phyloP scores from a whole-genome alignment of 208 protist genomes.

The Tritrichomonas musculus region DNA sequence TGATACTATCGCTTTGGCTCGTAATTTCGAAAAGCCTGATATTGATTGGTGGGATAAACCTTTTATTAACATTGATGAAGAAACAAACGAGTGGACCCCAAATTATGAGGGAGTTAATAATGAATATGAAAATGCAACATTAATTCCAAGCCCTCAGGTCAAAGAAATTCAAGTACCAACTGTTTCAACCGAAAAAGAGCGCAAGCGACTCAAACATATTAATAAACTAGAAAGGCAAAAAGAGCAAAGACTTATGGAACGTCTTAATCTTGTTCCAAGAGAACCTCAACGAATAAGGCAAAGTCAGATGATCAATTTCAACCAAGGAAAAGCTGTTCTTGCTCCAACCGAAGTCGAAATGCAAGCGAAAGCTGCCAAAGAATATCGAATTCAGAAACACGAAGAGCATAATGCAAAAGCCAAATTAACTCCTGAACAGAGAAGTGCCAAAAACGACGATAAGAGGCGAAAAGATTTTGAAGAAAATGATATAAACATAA shows the following conservation, averaged over 20 bases:
- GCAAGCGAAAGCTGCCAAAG: not conserved
- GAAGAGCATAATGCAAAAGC: not conserved
- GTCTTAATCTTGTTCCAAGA: not conserved
- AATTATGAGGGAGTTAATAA: not conserved
- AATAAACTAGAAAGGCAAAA: not conserved
- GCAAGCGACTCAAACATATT: not conserved
- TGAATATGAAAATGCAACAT: not conserved
- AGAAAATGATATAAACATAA: not conserved
- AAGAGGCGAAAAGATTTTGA: not conserved
- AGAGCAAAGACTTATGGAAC: not conserved
- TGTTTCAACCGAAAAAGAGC: not conserved
- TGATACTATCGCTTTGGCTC: not conserved
- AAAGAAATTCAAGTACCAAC: not conserved
- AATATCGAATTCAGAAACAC: not conserved
- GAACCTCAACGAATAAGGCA: not conserved
- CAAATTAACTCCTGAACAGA: not conserved
- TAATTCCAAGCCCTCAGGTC: not conserved
- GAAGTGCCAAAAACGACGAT: not conserved
- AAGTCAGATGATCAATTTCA: not conserved
- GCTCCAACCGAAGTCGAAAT: not conserved
- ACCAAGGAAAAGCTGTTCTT: not conserved
- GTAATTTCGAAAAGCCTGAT: not conserved
- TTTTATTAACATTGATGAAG: not conserved
- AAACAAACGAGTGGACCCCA: not conserved
- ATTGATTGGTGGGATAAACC: slow-evolving; percentile 30